Evolutionary conservation across 2,329 filamentous ascomycete genomes (phyloP).

Genomic region (Aureobasidium vineae): DNA sequence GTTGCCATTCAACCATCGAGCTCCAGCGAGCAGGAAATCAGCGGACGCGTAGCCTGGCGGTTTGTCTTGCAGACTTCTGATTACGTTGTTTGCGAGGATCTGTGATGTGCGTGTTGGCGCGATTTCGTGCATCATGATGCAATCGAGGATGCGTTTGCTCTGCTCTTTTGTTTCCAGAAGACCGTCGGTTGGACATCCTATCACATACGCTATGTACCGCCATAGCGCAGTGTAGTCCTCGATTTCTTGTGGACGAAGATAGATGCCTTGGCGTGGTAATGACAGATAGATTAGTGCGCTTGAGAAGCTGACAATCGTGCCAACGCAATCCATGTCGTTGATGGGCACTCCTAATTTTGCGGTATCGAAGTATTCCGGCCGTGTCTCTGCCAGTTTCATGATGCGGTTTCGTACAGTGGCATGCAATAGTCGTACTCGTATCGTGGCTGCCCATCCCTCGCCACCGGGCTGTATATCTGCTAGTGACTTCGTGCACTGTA

Average conservation of each 20-base stretch:
- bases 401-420: conserved; percentile 66
- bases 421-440: conserved; percentile 68
- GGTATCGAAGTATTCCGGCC: conserved; percentile 62
- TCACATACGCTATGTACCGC: conserved; percentile 69
- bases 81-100: conserved; percentile 71
- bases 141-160: conserved; percentile 65
- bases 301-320: conserved; percentile 69
- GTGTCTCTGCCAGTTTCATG: conserved; percentile 55
- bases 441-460: conserved; percentile 61
- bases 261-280: conserved; percentile 71
- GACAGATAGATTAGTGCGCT: conserved; percentile 65
- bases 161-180: conserved; percentile 57
- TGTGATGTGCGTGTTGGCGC: conserved; percentile 61
- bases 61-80: conserved; percentile 63
- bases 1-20: conserved; percentile 68
- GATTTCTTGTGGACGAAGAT: conserved; percentile 60
- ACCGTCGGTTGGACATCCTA: conserved; percentile 63
- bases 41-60: conserved; percentile 65
- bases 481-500: conserved; percentile 66
- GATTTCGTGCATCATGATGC: conserved; percentile 64
- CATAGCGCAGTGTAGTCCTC: conserved; percentile 71
- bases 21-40: conserved; percentile 66
- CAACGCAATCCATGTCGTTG: conserved; percentile 72
- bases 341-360: conserved; percentile 63
- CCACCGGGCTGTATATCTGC: conserved; percentile 67